Percentiles rank a stretch among this genome's conserved stretches.
These are phyloP conservation scores for Pleurotus tuber-regium DNA, from an alignment of 768 basidiomycete species.

Conservation along the genomic window DNA sequence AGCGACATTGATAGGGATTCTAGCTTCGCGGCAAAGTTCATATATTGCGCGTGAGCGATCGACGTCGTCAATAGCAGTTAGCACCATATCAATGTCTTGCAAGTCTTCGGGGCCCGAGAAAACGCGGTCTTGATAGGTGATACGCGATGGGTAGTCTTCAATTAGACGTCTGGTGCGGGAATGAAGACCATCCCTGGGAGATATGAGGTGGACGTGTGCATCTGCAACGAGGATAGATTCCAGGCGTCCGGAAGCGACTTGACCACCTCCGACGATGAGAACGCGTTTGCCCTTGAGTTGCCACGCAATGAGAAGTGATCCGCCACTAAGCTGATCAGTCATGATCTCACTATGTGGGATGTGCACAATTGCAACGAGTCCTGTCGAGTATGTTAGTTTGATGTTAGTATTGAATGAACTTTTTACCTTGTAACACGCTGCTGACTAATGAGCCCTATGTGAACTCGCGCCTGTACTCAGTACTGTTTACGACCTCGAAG, in stretches of 20 bases:
- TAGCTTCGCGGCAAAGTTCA: constrained; percentile 57
- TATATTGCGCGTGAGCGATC: constrained; percentile 71
- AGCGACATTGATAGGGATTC: constrained; percentile 92
- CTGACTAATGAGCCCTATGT: constrained; percentile 6
- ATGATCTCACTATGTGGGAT: too few species aligned
- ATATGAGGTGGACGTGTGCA: constrained; percentile 74
- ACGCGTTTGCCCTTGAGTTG: constrained; percentile 83
- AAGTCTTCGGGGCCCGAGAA: constrained; percentile 70
- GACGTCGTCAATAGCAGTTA: constrained; percentile 90
- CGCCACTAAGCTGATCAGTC: constrained; percentile 41
- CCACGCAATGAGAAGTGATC: constrained; percentile 90
- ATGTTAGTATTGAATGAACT: too few species aligned
- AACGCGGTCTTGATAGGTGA: constrained; percentile 69
- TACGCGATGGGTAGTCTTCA: constrained; percentile 42
- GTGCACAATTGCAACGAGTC: too few species aligned
- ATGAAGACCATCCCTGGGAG: constrained; percentile 67
- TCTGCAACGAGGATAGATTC: constrained; percentile 82
- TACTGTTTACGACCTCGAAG: too few species aligned
- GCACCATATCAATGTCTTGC: constrained; percentile 75
- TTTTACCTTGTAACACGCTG: too few species aligned
- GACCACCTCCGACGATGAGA: constrained; percentile 92
- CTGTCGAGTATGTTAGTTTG: too few species aligned
- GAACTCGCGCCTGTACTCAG: too few species aligned
- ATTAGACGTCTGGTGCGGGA: constrained; percentile 55
- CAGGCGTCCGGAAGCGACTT: constrained; percentile 86